phyloP scores from a whole-genome alignment of 768 basidiomycete species.

The Hericium erinaceus region DNA sequence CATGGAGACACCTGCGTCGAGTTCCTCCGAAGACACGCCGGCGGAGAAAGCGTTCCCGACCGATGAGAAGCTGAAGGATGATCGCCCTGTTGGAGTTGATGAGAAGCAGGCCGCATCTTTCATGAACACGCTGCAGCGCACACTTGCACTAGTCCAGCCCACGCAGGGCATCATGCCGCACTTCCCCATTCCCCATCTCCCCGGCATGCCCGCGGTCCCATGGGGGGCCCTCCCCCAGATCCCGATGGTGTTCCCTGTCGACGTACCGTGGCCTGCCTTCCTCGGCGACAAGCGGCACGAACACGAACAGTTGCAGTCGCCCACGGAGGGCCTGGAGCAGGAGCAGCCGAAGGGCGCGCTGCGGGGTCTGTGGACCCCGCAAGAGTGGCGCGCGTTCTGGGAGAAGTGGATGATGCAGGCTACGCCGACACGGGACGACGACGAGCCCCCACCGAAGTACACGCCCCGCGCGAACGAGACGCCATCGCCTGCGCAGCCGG shows the following conservation, averaged over 20 bases:
- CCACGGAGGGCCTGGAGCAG: slow-evolving; percentile 16
- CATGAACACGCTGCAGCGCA: slow-evolving; percentile 68
- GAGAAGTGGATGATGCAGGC: slow-evolving; percentile 55
- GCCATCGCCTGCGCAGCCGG: slow-evolving; percentile 3
- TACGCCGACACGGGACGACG: slow-evolving; percentile 32
- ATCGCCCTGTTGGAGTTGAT: slow-evolving; percentile 13
- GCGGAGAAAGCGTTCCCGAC: neutral
- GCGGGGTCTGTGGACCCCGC: slow-evolving; percentile 23
- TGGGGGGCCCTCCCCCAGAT: slow-evolving; percentile 51
- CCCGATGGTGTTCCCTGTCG: slow-evolving; percentile 71
- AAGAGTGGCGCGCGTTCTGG: slow-evolving; percentile 63
- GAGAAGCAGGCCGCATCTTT: slow-evolving; percentile 35
- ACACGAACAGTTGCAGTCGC: slow-evolving; percentile 17
- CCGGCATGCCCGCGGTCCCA: slow-evolving; percentile 22
- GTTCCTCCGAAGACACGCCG: slow-evolving; percentile 2
- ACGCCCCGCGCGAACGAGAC: slow-evolving; percentile 40
- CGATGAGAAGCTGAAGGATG: slow-evolving; percentile 14
- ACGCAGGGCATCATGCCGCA: slow-evolving; percentile 49
- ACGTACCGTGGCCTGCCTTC: slow-evolving; percentile 62
- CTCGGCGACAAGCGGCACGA: slow-evolving; percentile 40
- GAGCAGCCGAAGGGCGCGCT: slow-evolving; percentile 23
- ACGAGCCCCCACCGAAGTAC: slow-evolving; percentile 64
- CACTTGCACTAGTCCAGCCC: slow-evolving; percentile 50
- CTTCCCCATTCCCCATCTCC: slow-evolving; percentile 35
- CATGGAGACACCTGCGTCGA: slow-evolving; percentile 1